These are phyloP conservation scores for Aspergillus indologenus DNA, from an alignment of 495 filamentous ascomycete species.

Conservation along the genomic window DNA sequence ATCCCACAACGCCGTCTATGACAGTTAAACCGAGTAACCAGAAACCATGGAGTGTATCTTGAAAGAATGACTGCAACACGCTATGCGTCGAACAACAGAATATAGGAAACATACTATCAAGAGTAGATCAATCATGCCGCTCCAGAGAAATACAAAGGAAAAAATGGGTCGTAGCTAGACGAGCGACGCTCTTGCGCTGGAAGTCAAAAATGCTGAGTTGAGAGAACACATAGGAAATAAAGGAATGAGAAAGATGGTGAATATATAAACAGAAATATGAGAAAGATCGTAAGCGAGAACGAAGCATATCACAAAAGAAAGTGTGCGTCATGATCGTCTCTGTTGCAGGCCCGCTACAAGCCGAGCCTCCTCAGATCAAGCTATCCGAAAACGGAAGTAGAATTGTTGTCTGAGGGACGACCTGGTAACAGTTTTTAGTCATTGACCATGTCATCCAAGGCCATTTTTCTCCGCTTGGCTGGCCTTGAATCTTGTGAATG, in stretches of 20 bases:
- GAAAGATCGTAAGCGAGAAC: conserved; percentile 12
- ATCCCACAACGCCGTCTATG: conserved; percentile 21
- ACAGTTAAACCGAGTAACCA: conserved; percentile 7
- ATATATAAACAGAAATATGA: conserved; percentile 5
- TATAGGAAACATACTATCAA: not conserved
- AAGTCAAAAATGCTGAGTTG: not conserved
- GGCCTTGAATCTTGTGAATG: conserved; percentile 49
- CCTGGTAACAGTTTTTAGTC: conserved; percentile 20
- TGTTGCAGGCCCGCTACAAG: conserved; percentile 39
- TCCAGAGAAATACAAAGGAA: conserved; percentile 6
- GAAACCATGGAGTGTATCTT: conserved; percentile 14
- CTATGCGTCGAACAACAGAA: conserved; percentile 17
- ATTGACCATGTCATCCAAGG: conserved; percentile 48
- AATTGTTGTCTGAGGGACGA: not conserved
- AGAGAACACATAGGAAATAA: conserved; percentile 15
- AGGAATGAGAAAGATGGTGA: not conserved
- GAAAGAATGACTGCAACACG: conserved; percentile 11
- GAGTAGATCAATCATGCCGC: not conserved
- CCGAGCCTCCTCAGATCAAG: not conserved
- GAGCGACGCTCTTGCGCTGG: not conserved
- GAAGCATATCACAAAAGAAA: conserved; percentile 17
- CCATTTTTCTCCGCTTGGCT: conserved; percentile 69
- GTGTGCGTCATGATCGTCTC: conserved; percentile 27
- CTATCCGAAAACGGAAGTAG: too few relatives aligned
- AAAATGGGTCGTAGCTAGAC: conserved; percentile 1